Evolutionary conservation across 306 rosid species (phyloP).

Genomic region (Psophocarpus tetragonolobus): DNA sequence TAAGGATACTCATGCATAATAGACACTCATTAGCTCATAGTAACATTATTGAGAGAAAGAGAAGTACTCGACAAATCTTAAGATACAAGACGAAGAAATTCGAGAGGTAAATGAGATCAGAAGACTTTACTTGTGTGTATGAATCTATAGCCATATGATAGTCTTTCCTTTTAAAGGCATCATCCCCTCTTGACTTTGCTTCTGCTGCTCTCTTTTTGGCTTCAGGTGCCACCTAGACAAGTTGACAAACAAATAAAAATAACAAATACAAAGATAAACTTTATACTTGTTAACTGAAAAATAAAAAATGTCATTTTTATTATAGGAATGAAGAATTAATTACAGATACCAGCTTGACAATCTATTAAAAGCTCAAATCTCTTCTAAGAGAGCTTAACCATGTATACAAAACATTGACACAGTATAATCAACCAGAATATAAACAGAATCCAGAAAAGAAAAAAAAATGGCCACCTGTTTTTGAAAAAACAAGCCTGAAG

Average conservation of each 20-base stretch:
- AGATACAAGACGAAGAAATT: conserved; percentile 24
- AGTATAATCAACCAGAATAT: conserved; percentile 8
- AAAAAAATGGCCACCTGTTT: not conserved
- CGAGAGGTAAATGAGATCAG: conserved; percentile 22
- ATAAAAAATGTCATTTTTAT: not conserved
- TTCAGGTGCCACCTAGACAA: conserved; percentile 74
- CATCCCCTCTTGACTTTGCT: conserved; percentile 88
- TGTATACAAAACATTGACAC: not conserved
- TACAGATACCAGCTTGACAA: not conserved
- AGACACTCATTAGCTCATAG: not conserved
- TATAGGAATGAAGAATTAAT: not conserved
- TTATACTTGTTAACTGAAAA: conserved; percentile 8
- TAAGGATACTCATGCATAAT: not conserved
- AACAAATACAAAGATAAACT: not conserved
- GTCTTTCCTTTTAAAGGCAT: conserved; percentile 78
- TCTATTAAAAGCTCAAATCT: conserved; percentile 5
- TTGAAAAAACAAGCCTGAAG: not conserved
- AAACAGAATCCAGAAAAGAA: conserved; percentile 1
- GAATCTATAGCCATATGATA: conserved; percentile 69
- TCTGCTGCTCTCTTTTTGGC: conserved; percentile 85
- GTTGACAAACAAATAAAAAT: conserved; percentile 23
- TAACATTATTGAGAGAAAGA: not conserved
- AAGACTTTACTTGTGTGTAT: conserved; percentile 74
- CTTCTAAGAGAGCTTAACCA: not conserved
- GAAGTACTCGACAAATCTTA: not conserved